Evolutionary conservation across 2,329 filamentous ascomycete species (phyloP).

Genomic region (Fusarium incarnatum): DNA sequence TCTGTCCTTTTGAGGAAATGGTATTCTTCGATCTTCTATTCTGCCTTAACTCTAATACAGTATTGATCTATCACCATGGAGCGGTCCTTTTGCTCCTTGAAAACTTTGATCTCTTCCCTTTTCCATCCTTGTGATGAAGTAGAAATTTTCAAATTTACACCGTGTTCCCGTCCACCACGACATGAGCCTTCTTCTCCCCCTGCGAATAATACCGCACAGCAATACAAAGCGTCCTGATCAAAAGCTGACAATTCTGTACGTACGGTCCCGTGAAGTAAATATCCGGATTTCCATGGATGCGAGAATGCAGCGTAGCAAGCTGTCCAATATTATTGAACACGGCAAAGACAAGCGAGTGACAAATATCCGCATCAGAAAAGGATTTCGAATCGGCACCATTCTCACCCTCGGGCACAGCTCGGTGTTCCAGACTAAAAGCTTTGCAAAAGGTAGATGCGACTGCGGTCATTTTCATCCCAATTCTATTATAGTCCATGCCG

Average conservation of each 20-base stretch:
- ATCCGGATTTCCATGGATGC: conserved; percentile 90
- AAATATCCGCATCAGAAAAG: conserved; percentile 87
- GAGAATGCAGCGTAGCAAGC: conserved; percentile 93
- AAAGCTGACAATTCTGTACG: conserved; percentile 93
- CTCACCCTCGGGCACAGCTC: conserved; percentile 74
- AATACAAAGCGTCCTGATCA: conserved; percentile 84
- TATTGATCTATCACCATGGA: neutral
- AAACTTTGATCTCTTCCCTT: neutral
- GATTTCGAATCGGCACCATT: conserved; percentile 58
- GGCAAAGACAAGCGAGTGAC: conserved; percentile 89
- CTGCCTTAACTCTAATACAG: neutral
- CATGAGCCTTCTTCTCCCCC: conserved; percentile 26
- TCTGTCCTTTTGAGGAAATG: fast-evolving
- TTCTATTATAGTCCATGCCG: conserved; percentile 93
- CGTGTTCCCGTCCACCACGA: conserved; percentile 2
- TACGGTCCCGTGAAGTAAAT: conserved; percentile 99
- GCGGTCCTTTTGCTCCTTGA: neutral
- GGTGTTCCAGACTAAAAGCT: conserved; percentile 89
- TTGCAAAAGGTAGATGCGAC: conserved; percentile 98
- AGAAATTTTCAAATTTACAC: neutral
- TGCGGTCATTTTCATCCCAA: conserved; percentile 92
- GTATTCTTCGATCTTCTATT: neutral
- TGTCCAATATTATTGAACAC: conserved; percentile 99
- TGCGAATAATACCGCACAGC: conserved; percentile 31
- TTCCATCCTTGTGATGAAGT: neutral